phyloP scores from a whole-genome alignment of 352 stramenopile genomes.

The Blastocystis sp. region DNA sequence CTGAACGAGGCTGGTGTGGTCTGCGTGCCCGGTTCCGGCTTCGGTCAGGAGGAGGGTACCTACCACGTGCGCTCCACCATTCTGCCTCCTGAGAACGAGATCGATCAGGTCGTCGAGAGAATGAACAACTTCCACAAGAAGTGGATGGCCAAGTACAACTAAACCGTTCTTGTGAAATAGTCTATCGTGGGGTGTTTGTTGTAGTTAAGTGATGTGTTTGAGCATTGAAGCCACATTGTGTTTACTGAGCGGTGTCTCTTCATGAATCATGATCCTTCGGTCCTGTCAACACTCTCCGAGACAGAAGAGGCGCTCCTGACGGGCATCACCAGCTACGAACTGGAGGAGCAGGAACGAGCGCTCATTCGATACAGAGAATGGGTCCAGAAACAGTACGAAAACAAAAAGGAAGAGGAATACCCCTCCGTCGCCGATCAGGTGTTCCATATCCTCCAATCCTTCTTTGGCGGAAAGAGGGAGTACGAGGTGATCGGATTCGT shows the following conservation, averaged over 20 bases:
- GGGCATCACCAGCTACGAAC: neutral
- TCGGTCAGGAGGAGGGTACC: slow-evolving; percentile 91
- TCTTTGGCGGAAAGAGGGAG: neutral
- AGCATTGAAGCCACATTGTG: neutral
- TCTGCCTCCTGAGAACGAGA: slow-evolving; percentile 92
- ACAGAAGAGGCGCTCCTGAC: neutral
- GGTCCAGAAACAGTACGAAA: slow-evolving; percentile 3
- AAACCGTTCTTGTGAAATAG: slow-evolving; percentile 69
- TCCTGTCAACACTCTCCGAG: neutral
- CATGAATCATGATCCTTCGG: neutral
- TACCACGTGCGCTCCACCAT: slow-evolving; percentile 99
- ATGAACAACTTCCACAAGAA: slow-evolving; percentile 91
- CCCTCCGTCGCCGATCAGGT: neutral
- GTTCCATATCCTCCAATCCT: neutral
- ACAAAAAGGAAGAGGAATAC: neutral
- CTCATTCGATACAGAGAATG: neutral
- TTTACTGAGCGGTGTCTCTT: too few relatives aligned
- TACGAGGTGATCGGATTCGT: slow-evolving; percentile 6
- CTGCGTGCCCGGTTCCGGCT: slow-evolving; percentile 92
- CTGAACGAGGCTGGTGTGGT: slow-evolving; percentile 94
- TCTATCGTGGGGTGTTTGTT: slow-evolving; percentile 23
- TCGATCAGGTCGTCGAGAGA: slow-evolving; percentile 90
- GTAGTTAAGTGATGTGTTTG: neutral
- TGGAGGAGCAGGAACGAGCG: neutral
- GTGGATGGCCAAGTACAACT: slow-evolving; percentile 93